phyloP scores from a whole-genome alignment of 2,329 filamentous ascomycete genomes.

The Fusarium pseudograminearum region DNA sequence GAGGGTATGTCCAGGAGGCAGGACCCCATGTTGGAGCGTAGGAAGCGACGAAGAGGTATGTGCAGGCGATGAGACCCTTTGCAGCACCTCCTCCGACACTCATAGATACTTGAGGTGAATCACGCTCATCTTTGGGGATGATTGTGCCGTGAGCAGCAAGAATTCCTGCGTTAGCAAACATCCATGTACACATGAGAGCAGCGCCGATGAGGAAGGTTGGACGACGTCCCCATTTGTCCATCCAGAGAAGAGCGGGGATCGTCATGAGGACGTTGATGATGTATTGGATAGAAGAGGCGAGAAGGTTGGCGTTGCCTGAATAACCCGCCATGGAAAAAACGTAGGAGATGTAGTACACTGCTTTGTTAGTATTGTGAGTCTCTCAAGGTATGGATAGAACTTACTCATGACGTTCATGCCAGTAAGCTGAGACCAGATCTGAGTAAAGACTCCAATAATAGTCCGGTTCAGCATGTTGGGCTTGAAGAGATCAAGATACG shows the following conservation, averaged over 20 bases:
- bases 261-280: conserved; percentile 87
- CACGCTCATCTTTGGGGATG: conserved; percentile 59
- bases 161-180: conserved; percentile 65
- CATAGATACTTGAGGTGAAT: conserved; percentile 63
- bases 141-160: conserved; percentile 61
- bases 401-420: conserved; percentile 71
- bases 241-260: conserved; percentile 77
- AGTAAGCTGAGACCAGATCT: conserved; percentile 68
- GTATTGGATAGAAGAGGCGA: conserved; percentile 68
- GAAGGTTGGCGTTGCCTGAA: conserved; percentile 61
- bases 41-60: conserved; percentile 71
- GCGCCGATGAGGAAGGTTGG: conserved; percentile 74
- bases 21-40: conserved; percentile 61
- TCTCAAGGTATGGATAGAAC: conserved; percentile 4
- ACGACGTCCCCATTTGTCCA: conserved; percentile 81
- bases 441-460: conserved; percentile 62
- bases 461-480: conserved; percentile 72
- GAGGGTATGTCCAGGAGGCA: conserved; percentile 67
- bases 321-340: conserved; percentile 57
- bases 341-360: conserved; percentile 71
- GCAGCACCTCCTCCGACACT: conserved; percentile 59
- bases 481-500: conserved; percentile 77
- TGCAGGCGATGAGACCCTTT: conserved; percentile 74
- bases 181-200: conserved; percentile 73
- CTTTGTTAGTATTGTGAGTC: not conserved